These are phyloP conservation scores for Colletotrichum costaricense DNA, from an alignment of 2,329 filamentous ascomycete species.

Conservation along the genomic window DNA sequence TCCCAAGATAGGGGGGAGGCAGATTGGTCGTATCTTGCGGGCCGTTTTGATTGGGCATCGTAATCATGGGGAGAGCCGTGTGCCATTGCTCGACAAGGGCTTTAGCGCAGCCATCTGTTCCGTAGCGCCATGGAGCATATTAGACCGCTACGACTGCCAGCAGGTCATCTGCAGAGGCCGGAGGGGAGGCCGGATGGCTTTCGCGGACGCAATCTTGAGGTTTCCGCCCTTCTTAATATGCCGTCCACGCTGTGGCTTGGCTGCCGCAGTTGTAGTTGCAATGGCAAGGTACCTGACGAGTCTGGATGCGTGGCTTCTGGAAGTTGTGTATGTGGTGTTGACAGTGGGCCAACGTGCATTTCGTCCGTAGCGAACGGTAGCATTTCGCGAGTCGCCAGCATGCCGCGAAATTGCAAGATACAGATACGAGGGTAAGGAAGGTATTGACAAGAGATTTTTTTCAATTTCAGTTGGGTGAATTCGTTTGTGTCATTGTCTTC, in stretches of 20 bases:
- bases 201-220: conserved; percentile 25
- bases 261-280: background rate
- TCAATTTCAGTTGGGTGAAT: background rate
- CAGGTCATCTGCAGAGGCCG: conserved; percentile 18
- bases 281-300: background rate
- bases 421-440: background rate
- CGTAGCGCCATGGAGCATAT: conserved; percentile 13
- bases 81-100: conserved; percentile 30
- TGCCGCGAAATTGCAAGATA: conserved; percentile 8
- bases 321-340: conserved; percentile 19
- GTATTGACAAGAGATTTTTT: background rate
- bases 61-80: conserved; percentile 4
- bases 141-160: conserved; percentile 14
- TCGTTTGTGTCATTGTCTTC: background rate
- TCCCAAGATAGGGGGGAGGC: background rate
- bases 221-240: background rate
- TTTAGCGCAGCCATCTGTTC: conserved; percentile 6
- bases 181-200: conserved; percentile 10
- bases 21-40: conserved; percentile 6
- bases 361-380: conserved; percentile 30
- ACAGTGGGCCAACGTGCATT: conserved; percentile 32
- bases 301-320: conserved; percentile 8
- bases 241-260: background rate
- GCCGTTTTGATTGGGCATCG: conserved; percentile 18
- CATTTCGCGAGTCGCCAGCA: conserved; percentile 11